These are phyloP conservation scores for Aspergillus pseudoterreus DNA, from an alignment of 2,329 filamentous ascomycete species.

Conservation along the genomic window DNA sequence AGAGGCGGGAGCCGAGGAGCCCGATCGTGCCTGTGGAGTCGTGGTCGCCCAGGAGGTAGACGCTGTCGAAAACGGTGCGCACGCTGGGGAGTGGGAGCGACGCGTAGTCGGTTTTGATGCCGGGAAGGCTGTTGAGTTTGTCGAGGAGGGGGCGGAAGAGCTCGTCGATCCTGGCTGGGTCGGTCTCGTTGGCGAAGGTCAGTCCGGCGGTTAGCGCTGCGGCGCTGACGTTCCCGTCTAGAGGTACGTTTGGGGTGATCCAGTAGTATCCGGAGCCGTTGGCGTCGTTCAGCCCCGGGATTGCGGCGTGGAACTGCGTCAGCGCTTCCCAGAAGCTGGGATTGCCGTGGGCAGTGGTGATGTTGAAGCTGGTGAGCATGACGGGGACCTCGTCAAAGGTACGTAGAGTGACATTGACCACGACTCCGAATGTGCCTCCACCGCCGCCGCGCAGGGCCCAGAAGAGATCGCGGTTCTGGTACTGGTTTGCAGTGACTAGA, in stretches of 20 bases:
- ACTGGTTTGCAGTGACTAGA: constrained; percentile 43
- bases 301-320: constrained; percentile 33
- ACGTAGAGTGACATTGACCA: constrained; percentile 38
- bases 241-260: constrained; percentile 28
- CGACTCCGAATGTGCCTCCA: constrained; percentile 14
- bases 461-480: constrained; percentile 45
- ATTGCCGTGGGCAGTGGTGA: constrained; percentile 13
- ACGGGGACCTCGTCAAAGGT: constrained; percentile 38
- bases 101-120: constrained; percentile 13
- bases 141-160: constrained; percentile 17
- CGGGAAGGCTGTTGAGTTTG: constrained; percentile 12
- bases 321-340: constrained; percentile 21
- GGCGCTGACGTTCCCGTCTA: constrained; percentile 26
- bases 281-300: constrained; percentile 46
- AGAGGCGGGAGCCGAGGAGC: constrained; percentile 30
- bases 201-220: constrained; percentile 14
- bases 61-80: constrained; percentile 11
- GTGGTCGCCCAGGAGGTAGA: constrained; percentile 17
- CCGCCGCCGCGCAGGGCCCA: constrained; percentile 42
- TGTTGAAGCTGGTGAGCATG: constrained; percentile 22
- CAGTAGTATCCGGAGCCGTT: constrained; percentile 38
- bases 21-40: constrained; percentile 21
- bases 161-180: constrained; percentile 14
- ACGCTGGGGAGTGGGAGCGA: constrained; percentile 19
- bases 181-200: constrained; percentile 23